Conservation (phyloP, 2,329 filamentous ascomycete species). For the Akanthomyces dipterigenus region DNA sequence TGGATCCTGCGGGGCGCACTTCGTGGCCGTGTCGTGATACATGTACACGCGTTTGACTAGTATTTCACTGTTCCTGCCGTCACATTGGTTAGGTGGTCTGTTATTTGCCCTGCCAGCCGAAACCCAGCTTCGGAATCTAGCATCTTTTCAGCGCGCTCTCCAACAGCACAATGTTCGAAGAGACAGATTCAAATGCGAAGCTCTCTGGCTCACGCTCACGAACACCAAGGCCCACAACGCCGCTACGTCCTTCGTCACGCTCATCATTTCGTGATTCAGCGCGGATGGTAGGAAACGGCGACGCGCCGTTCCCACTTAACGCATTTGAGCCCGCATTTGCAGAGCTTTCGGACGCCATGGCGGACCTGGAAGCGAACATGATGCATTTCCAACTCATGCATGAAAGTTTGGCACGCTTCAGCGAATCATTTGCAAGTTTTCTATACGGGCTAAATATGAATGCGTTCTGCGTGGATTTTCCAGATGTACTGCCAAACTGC, state of each 20-base stretch:
- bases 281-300: slow-evolving; percentile 43
- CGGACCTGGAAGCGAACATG: slow-evolving; percentile 93
- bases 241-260: slow-evolving; percentile 81
- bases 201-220: slow-evolving; percentile 55
- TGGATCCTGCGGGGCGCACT: no score
- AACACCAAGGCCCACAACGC: slow-evolving; percentile 78
- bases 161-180: slow-evolving; percentile 23
- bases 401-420: slow-evolving; percentile 86
- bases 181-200: slow-evolving; percentile 22
- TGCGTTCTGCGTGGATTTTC: slow-evolving; percentile 96
- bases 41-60: no score
- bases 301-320: slow-evolving; percentile 64
- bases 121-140: background rate
- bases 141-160: no score
- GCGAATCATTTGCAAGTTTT: slow-evolving; percentile 92
- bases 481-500: slow-evolving; percentile 60
- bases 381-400: slow-evolving; percentile 97
- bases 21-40: no score
- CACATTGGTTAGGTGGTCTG: no score
- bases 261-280: slow-evolving; percentile 79
- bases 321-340: slow-evolving; percentile 84
- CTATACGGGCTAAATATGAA: slow-evolving; percentile 98
- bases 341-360: slow-evolving; percentile 88
- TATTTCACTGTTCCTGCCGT: no score
- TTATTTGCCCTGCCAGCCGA: background rate